A percentile compares a stretch with the other conserved stretches of the same genome.
These are phyloP conservation scores for Ilex aquifolium DNA, from an alignment of 257 asterid genomes.

Conservation along the genomic window DNA sequence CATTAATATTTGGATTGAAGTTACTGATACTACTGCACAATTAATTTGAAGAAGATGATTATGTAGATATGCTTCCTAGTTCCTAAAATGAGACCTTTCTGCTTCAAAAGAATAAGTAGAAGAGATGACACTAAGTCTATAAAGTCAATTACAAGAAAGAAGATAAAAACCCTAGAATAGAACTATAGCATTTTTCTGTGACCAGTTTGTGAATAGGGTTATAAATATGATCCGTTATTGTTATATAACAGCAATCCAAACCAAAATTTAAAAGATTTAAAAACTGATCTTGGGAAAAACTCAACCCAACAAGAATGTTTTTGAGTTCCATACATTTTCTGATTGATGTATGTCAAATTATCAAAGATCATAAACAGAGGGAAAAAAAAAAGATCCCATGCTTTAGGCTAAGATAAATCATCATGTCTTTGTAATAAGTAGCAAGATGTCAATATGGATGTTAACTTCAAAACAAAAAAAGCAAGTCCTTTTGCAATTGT, in stretches of 20 bases:
- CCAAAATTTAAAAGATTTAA: not conserved
- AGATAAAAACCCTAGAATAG: not conserved
- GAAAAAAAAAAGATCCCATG: slow-evolving; percentile 20
- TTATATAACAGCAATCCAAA: not conserved
- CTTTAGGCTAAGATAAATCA: slow-evolving; percentile 10
- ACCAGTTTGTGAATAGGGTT: not conserved
- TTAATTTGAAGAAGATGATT: not conserved
- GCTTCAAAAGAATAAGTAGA: too few relatives aligned
- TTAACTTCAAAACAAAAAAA: slow-evolving; percentile 5
- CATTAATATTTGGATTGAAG: slow-evolving; percentile 12
- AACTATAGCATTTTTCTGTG: not conserved
- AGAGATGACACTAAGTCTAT: slow-evolving; percentile 1
- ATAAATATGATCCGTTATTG: too few relatives aligned
- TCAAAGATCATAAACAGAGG: slow-evolving; percentile 13
- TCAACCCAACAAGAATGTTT: not conserved
- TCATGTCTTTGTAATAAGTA: slow-evolving; percentile 10
- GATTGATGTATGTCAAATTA: slow-evolving; percentile 42
- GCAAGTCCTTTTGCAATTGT: not conserved
- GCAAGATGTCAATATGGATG: slow-evolving; percentile 26
- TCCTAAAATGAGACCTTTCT: not conserved
- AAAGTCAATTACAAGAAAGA: not conserved
- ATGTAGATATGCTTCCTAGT: too few relatives aligned
- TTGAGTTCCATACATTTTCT: slow-evolving; percentile 17
- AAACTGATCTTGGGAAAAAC: not conserved
- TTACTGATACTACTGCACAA: slow-evolving; percentile 27